A percentile compares a stretch with the other conserved stretches of the same genome.
Evolutionary conservation across 208 protist genomes (phyloP).

Genomic region (Crithidia expoeki): DNA sequence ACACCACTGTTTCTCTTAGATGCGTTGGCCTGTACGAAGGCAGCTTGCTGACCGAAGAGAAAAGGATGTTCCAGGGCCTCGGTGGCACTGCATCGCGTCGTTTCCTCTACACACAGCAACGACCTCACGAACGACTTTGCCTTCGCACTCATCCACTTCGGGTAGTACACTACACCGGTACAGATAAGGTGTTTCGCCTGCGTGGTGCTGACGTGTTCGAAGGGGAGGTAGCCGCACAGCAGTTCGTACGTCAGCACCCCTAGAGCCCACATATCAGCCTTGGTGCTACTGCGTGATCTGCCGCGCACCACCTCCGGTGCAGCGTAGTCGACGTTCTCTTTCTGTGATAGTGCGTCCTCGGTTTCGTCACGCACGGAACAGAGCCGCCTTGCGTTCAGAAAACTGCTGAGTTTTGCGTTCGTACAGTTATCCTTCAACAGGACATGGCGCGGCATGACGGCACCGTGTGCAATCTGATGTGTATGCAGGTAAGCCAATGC

Average conservation of each 20-base stretch:
- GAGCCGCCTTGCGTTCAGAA: constrained; percentile 86
- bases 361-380: neutral
- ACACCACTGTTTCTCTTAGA: too few relatives aligned
- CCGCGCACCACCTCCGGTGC: constrained; percentile 94
- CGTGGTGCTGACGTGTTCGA: constrained; percentile 38
- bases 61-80: constrained; percentile 74
- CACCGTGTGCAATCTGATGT: constrained; percentile 74
- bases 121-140: constrained; percentile 54
- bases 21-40: neutral
- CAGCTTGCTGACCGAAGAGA: neutral
- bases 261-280: constrained; percentile 79
- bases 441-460: constrained; percentile 82
- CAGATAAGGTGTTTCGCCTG: constrained; percentile 50
- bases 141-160: constrained; percentile 39
- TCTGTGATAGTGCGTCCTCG: neutral
- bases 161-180: constrained; percentile 40
- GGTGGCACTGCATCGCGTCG: constrained; percentile 43
- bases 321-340: constrained; percentile 94
- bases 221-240: constrained; percentile 57
- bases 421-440: constrained; percentile 36
- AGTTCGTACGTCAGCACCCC: constrained; percentile 70
- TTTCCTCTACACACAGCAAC: constrained; percentile 58
- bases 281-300: constrained; percentile 35
- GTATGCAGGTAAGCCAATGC: constrained; percentile 66
- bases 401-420: constrained; percentile 96